Base-by-base conservation (phyloP, 305 asterid species). In the Solanum hybrid region DNA sequence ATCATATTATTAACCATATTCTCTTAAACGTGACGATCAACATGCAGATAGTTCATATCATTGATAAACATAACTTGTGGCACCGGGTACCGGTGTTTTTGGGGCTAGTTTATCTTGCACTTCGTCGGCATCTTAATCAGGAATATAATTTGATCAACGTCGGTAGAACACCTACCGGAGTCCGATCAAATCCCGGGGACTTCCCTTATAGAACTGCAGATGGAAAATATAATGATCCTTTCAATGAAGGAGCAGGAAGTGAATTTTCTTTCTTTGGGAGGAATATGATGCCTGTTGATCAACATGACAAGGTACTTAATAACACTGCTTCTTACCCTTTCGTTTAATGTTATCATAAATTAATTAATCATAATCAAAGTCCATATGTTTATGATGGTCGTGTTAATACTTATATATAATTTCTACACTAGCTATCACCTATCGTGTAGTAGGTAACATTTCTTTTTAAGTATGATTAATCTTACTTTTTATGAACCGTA, bases 111-210 rank as follows among this genome's bases (percentile, higher is more conserved):
- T 95, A 95, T 89, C 90, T 95, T 3, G 84, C 20, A 45, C 70
- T 92, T 29, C 94, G 96, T 0, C 93, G 96, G 0, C 93, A 73
- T 70, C 93, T 95, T 72, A 92, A 95, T 90, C 93, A 94, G 20
- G 41, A 90, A 45, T 94, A 94, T 90, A 95, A 94, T 91, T 90
- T 95, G 92, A 72, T 95, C 82, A 94, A 93, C 89, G 95, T 94
- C 2, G 96, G 96, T 5, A 90, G 83, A 86, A 92, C 94, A 1
- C 92, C 94, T 4, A 81, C 34, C 5, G 94, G 92, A 1, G 90
- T 90, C n/a, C 89, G 93, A 38, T 94, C 81, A 36, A 91, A 94
- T 68, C 94, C 93, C 4, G 90, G 68, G 2, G 95, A 90, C 85
- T 89, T 77, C 87, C 95, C 96, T n/a, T 92, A 90, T 27, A 89